Conservation (phyloP, 805 yeast genomes). For the Zygoascus tannicola region DNA sequence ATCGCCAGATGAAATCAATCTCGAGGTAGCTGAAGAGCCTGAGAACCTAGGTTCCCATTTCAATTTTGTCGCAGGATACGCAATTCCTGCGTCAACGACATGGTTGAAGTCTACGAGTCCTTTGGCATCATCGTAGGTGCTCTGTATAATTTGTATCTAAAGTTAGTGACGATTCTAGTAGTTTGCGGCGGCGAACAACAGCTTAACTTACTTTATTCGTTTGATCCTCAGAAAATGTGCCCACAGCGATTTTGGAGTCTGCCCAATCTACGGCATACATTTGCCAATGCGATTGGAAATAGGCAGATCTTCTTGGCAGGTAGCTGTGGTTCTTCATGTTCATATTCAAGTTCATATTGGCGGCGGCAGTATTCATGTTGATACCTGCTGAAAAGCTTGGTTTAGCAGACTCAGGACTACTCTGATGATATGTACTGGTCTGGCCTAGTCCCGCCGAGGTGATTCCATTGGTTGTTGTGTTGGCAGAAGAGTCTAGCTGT, state of each 20-base stretch:
- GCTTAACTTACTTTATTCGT: slow-evolving; percentile 43
- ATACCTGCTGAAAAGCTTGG: background rate
- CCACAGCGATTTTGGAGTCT: slow-evolving; percentile 43
- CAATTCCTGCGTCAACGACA: slow-evolving; percentile 44
- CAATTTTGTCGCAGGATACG: slow-evolving; percentile 61
- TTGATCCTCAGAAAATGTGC: slow-evolving; percentile 73
- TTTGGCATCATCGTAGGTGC: background rate
- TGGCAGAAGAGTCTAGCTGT: slow-evolving; percentile 1
- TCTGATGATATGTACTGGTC: background rate
- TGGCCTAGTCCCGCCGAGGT: too few species aligned
- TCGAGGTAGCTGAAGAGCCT: slow-evolving; percentile 18
- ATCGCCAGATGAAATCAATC: slow-evolving; percentile 65
- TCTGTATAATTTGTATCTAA: background rate
- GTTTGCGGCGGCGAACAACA: too few species aligned
- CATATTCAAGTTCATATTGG: background rate
- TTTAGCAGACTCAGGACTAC: background rate
- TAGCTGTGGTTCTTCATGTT: background rate
- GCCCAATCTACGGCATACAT: slow-evolving; percentile 48
- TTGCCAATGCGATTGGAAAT: slow-evolving; percentile 42
- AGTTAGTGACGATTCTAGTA: too few species aligned
- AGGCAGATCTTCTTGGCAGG: slow-evolving; percentile 31
- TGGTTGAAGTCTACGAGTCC: slow-evolving; percentile 32
- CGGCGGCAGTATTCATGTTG: background rate
- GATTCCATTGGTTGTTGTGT: too few species aligned
- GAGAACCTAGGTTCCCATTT: slow-evolving; percentile 55